phyloP scores from a whole-genome alignment of 768 basidiomycete genomes.

The Suillus luteus region DNA sequence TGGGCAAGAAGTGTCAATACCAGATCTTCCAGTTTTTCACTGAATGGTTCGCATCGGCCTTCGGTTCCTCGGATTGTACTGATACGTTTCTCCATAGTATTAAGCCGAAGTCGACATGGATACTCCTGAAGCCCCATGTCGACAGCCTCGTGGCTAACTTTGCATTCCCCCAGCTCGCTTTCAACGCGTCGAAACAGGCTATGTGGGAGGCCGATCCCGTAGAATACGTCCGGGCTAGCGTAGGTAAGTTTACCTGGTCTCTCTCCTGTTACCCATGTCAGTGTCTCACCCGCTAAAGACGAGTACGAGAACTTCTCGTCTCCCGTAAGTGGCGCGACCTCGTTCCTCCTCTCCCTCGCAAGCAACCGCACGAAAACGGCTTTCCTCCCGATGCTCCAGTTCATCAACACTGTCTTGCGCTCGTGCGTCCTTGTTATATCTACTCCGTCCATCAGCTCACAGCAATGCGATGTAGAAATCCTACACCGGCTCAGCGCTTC shows the following conservation, averaged over 20 bases:
- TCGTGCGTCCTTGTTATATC: slow-evolving; percentile 45
- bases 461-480: slow-evolving; percentile 35
- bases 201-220: slow-evolving; percentile 83
- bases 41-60: slow-evolving; percentile 65
- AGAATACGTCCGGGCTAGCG: slow-evolving; percentile 75
- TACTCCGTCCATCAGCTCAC: background rate
- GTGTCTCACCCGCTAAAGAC: slow-evolving; percentile 45
- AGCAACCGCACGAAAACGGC: slow-evolving; percentile 80
- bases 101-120: slow-evolving; percentile 93
- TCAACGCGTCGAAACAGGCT: slow-evolving; percentile 64
- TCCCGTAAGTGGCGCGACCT: slow-evolving; percentile 76
- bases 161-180: slow-evolving; percentile 85
- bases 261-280: background rate
- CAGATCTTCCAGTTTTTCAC: slow-evolving; percentile 85
- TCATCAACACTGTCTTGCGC: slow-evolving; percentile 73
- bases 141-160: slow-evolving; percentile 77
- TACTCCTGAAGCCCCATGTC: slow-evolving; percentile 82
- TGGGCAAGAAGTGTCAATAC: slow-evolving; percentile 82
- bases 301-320: slow-evolving; percentile 80
- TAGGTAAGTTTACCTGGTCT: slow-evolving; percentile 50
- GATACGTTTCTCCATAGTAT: slow-evolving; percentile 51
- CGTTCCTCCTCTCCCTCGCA: slow-evolving; percentile 77
- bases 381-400: slow-evolving; percentile 77
- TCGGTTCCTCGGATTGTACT: slow-evolving; percentile 7
- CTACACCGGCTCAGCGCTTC: slow-evolving; percentile 67